A percentile compares a stretch with the other conserved stretches of the same genome.
phyloP scores from a whole-genome alignment of 1,284 basidiomycete species.

The Vanrija sp. region DNA sequence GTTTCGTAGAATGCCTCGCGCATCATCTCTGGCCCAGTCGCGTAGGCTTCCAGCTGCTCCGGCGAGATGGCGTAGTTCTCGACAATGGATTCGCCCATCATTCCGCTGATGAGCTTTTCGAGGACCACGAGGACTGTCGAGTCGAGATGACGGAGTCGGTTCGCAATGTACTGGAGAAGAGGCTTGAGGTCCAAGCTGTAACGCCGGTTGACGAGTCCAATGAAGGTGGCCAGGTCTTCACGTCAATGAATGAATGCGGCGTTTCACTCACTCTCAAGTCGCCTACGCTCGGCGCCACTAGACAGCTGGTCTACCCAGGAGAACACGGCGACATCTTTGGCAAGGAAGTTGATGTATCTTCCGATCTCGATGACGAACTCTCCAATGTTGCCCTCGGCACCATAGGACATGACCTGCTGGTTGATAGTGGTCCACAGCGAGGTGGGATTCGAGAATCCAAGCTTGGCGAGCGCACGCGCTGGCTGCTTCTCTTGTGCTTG shows the following conservation, averaged over 20 bases:
- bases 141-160: conserved; percentile 78
- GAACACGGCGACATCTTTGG: conserved; percentile 89
- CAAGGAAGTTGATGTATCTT: conserved; percentile 83
- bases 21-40: conserved; percentile 79
- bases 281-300: conserved; percentile 60
- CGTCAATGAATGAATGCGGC: neutral
- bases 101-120: conserved; percentile 87
- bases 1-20: conserved; percentile 64
- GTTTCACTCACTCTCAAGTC: conserved; percentile 79
- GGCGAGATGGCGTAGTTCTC: conserved; percentile 72
- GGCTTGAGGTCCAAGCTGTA: conserved; percentile 77
- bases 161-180: conserved; percentile 83
- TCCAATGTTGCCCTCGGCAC: conserved; percentile 92
- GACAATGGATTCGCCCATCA: conserved; percentile 89
- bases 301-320: conserved; percentile 78
- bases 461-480: conserved; percentile 85
- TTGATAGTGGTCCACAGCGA: conserved; percentile 87
- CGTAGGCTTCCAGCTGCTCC: conserved; percentile 80
- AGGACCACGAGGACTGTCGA: conserved; percentile 87
- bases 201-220: conserved; percentile 83
- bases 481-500: conserved; percentile 33
- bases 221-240: conserved; percentile 82
- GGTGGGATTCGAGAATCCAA: conserved; percentile 88
- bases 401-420: conserved; percentile 93
- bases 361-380: conserved; percentile 86